Evolutionary conservation across 2,329 filamentous ascomycete species (phyloP), one percentile per base, ranked within the genome.

Genomic region (Aspergillus sp.): DNA sequence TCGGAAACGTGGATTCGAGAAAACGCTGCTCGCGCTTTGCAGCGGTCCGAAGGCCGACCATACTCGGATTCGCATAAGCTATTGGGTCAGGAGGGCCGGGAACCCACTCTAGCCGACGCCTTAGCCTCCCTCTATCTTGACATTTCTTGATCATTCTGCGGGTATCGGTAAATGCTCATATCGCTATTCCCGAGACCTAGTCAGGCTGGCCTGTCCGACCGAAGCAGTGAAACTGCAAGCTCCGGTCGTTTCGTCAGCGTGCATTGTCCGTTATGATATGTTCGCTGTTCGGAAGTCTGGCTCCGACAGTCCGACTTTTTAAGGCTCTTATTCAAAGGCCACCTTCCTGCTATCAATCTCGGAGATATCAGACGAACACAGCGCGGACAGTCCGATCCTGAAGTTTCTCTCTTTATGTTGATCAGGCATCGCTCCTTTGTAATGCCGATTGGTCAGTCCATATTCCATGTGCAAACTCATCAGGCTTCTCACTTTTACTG

Each of bases 51-150:
- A 42, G 39, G 31, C 16, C 24, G 52, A 45, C 56, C 56, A 36
- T 20, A 22, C 16, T 29, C 26, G 22, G 54, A 42, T 42, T 39
- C 20, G 31, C 26, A 20, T 31, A 18, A 56, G n/a, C 24, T 36
- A 32, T 50, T 56, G 54, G 53, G 53, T 45, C 53, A 31, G 53
- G 22, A 22, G 20, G 36, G n/a, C 22, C 20, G 20, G 3, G 50
- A 18, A 7, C 20, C 54, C 54, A 56, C 54, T 50, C 54, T 51
- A 39, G 45, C 54, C 54, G 54, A 14, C 32, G 54, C 14, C 54
- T 56, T 56, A 42, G 54, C 54, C 24, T 50, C 49, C 29, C 36
- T 51, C 14, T 56, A 26, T 42, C 49, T 56, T 31, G 45, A 49
- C 29, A 49, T 49, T 50, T 49, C 18, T 32, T 18, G n/a, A 26